Base-by-base conservation (phyloP, 371 early-diverging fungal genomes). In the Rhizomucor miehei region DNA sequence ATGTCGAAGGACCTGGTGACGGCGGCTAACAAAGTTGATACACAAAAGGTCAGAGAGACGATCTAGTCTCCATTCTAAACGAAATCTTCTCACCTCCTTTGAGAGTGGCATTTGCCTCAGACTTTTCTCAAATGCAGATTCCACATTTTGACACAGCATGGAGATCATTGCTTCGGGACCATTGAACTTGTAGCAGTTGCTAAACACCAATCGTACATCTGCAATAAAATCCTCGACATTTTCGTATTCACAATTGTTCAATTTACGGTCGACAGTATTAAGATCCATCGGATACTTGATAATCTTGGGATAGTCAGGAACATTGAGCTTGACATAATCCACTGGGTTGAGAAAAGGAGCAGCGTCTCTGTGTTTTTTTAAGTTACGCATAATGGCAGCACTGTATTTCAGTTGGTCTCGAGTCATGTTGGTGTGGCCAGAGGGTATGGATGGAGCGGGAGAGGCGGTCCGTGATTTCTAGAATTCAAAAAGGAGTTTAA, bases 241-340 rank as follows among this genome's bases (percentile, higher is more conserved):
- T 10, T 68, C 67, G 59, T 94, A 94, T 43, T 85, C 79, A 21
- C 81, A 78, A 16, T 55, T 53, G 52, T 91, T 91, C 6, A 99
- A 71, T 69, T 95, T 95, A 44, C 75, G 73, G 56, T 92, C 92
- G 16, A 98, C 88, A 0, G 99, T 99, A 10, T 89, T 86, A 6
- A 99, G 71, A 63, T 99, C 99, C 98, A 99, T 99, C 0, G 99
- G 99, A 24, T 82, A 62, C 65, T 92, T 94, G 71, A 99, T 86
- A 62, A 92, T 84, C 10, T 86, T 82, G 19, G 88, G 89, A 69
- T 99, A 99, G 62, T 94, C 95, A 3, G 98, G 99, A 16, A 99
- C 88, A 44, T 87, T 86, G 14, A 97, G 77, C 43, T 82, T 84
- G 34, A 95, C 77, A 37, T 94, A 91, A 70, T 99, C 99, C 3